Base-by-base conservation (phyloP, 1,139 yeast genomes). In the Lodderomyces elongisporus region DNA sequence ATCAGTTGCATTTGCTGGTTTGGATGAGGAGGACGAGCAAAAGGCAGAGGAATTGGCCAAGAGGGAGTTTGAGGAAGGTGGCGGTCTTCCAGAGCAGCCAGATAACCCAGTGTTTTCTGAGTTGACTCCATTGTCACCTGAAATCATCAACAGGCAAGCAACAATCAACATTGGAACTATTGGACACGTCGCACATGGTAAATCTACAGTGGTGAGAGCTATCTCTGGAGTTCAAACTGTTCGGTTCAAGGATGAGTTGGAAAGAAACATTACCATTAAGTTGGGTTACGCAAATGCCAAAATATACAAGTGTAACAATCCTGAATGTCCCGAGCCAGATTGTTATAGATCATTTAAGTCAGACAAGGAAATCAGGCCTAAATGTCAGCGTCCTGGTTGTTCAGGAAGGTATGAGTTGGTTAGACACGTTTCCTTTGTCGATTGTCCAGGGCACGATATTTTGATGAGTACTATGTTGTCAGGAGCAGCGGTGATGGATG, bases 401-500 rank as follows among this genome's bases (percentile, higher is more conserved):
- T 54, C 57, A 13, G 95, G 96, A 42, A 85, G 95, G 57, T 89
- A 88, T 64, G 76, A 77, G 52, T 73, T 93, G 47, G 79, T 88
- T 32, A 87, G 99, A 66, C 99, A 93, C 58, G 98, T 93, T 37
- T 88, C 96, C 5, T 93, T 93, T 52, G 98, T 93, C 41, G 99
- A 93, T 72, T 93, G 98, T 71, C 99, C 99, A 40, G 99, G 98
- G 60, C 99, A 93, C 85, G 99, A 93, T 74, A 91, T 93, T 71
- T 81, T 93, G 61, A 93, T 93, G 98, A 88, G 97, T 75, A 93
- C 98, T 49, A 93, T 93, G 99, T 81, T 93, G 77, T 89, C 97
- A 32, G 99, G 99, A 60, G 99, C 99, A 27, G 99, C 99, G 12
- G 98, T 93, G 48, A 93, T 93, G 99, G 99, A 93, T 64, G 99